Conservation (phyloP, 345 rosid species). For the Populus nigra region DNA sequence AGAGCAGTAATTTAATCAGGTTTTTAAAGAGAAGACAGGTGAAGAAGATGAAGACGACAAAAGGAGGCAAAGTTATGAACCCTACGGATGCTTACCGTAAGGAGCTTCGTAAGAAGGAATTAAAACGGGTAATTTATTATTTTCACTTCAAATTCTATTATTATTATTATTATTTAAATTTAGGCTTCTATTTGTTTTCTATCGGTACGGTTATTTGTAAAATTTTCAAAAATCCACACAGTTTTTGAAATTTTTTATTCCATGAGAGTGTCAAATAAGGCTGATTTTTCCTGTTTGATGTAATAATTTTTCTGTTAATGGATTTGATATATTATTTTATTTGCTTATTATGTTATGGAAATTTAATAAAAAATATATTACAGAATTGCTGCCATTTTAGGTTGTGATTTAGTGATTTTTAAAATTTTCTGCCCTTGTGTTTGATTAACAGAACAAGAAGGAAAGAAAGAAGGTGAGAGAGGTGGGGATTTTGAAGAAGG, state of each 20-base stretch:
- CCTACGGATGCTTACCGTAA: constrained; percentile 99
- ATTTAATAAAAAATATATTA: neutral
- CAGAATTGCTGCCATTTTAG: neutral
- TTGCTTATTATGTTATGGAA: neutral
- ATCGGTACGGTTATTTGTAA: neutral
- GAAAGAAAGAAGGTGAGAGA: constrained; percentile 98
- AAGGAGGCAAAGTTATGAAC: constrained; percentile 99
- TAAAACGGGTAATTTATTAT: constrained; percentile 62
- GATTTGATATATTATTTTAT: neutral
- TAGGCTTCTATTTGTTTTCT: neutral
- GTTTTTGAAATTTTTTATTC: neutral
- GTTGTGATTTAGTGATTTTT: neutral
- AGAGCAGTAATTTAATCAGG: neutral
- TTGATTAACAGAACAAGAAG: constrained; percentile 75
- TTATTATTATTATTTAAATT: neutral
- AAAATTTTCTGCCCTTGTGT: neutral
- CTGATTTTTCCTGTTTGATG: neutral
- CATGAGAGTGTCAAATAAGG: no score
- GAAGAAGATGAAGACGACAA: constrained; percentile 90
- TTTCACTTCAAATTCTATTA: constrained; percentile 1
- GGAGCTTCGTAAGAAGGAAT: constrained; percentile 89
- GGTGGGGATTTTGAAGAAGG: constrained; percentile 96
- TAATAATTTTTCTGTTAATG: neutral
- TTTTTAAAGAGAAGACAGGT: neutral
- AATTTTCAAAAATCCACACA: neutral